Conservation (phyloP, 2,329 filamentous ascomycete genomes). For the Magnaporthiopsis poae region DNA sequence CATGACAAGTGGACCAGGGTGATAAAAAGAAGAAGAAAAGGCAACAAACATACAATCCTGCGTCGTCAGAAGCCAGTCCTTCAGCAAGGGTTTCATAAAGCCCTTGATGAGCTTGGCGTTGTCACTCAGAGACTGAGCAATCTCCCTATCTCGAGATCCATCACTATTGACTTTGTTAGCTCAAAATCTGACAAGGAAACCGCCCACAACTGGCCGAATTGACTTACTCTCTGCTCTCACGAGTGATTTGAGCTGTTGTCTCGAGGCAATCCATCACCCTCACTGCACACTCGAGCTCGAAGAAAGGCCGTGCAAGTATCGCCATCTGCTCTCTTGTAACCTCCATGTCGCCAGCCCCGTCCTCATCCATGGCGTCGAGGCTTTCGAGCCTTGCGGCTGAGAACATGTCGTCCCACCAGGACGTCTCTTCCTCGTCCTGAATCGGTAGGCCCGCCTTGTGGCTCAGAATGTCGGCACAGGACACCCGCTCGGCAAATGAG, state of each 20-base stretch:
- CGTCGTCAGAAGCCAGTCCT: slow-evolving; percentile 50
- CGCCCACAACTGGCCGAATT: neutral
- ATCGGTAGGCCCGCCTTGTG: slow-evolving; percentile 26
- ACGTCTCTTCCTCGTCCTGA: slow-evolving; percentile 25
- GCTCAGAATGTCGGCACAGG: slow-evolving; percentile 38
- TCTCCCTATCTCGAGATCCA: slow-evolving; percentile 29
- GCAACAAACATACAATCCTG: slow-evolving; percentile 44
- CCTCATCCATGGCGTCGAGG: slow-evolving; percentile 23
- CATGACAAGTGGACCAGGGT: too few species aligned
- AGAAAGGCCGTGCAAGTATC: slow-evolving; percentile 51
- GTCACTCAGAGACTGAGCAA: slow-evolving; percentile 44
- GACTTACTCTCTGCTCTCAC: slow-evolving; percentile 43
- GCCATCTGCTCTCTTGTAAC: slow-evolving; percentile 33
- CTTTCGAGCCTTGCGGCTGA: slow-evolving; percentile 25
- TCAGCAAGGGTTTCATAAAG: slow-evolving; percentile 51
- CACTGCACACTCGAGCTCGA: slow-evolving; percentile 59
- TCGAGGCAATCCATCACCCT: slow-evolving; percentile 59
- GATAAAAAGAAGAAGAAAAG: neutral
- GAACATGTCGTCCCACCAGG: slow-evolving; percentile 28
- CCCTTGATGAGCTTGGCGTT: slow-evolving; percentile 45
- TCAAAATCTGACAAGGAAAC: neutral
- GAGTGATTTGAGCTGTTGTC: slow-evolving; percentile 48
- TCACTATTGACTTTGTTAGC: slow-evolving; percentile 1
- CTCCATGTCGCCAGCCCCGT: slow-evolving; percentile 22
- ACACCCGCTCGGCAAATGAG: slow-evolving; percentile 40